Base-by-base conservation (phyloP, 2,329 filamentous ascomycete species). In the Scytalidium lignicola region DNA sequence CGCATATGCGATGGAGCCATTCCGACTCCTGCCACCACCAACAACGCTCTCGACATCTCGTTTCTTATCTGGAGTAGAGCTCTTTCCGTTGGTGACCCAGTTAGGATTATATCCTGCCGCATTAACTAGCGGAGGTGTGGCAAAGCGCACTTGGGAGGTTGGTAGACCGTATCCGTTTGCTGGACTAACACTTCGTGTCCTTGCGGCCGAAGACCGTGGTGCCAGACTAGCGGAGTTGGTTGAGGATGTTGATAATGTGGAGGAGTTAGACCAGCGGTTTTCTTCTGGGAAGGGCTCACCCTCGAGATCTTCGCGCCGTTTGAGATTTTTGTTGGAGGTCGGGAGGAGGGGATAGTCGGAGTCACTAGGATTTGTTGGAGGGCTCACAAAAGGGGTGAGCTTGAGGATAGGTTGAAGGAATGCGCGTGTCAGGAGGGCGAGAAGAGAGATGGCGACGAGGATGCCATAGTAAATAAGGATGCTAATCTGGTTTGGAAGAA, bases 401-500 rank as follows among this genome's bases (percentile, higher is more conserved):
- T 72, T 70, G 2, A 83, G 67, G 7, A 78, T 61, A 2, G 80
- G 78, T 7, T 83, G 74, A 28, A 85, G 70, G 41, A 83, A 67
- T 4, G 81, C 78, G 17, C 81, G 73, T 7, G 76, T 65, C 41
- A 71, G 65, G 6, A 85, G 71, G 3, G 77, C 52, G 13, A 76
- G 61, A 12, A 83, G 41, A 19, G 71, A 75, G 4, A 82, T 56
- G 18, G 75, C 74, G 1, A 85, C 72, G 15, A 93, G 73, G 22
- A 78, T 71, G 28, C 75, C 80, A 63, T 99, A 99, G 49, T 80
- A 79, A 53, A 93, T 82, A 67, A 92, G 95, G 6, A 90, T 91
- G 44, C 79, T 79, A 10, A 96, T 74, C 66, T 96, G 90, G 65
- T 92, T 90, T 0, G 93, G 93, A 8, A 97, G 75, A 2, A 99